Conservation (phyloP, 345 rosid genomes). For the Linum usitatissimum region DNA sequence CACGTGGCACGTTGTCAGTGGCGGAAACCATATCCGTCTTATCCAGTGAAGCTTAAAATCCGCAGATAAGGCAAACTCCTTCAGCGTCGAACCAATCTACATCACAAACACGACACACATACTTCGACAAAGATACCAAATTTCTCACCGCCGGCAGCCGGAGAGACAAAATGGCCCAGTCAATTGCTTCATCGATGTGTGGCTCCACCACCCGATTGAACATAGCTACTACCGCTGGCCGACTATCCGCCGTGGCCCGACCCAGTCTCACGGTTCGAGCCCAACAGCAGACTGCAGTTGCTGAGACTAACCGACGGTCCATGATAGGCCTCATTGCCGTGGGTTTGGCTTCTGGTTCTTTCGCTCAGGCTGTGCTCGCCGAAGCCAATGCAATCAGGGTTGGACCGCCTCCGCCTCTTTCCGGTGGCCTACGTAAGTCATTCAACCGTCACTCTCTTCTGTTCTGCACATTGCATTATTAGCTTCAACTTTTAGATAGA, state of each 20-base stretch:
- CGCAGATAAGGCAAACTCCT: slow-evolving; percentile 35
- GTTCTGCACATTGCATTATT: background rate
- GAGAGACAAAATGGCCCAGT: slow-evolving; percentile 33
- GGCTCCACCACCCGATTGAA: slow-evolving; percentile 39
- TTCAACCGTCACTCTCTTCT: background rate
- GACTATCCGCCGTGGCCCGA: background rate
- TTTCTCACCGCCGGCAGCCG: background rate
- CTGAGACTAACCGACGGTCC: slow-evolving; percentile 67
- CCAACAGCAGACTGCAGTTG: slow-evolving; percentile 36
- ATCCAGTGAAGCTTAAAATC: slow-evolving; percentile 32
- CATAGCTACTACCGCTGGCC: slow-evolving; percentile 7
- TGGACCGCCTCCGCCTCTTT: slow-evolving; percentile 85
- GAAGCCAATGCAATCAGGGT: slow-evolving; percentile 59
- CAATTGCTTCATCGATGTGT: slow-evolving; percentile 60
- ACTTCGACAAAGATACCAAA: slow-evolving; percentile 7
- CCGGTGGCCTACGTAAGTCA: slow-evolving; percentile 87
- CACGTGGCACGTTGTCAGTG: slow-evolving; percentile 24
- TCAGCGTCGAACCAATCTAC: slow-evolving; percentile 27
- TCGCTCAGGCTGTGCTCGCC: slow-evolving; percentile 68
- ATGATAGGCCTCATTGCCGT: slow-evolving; percentile 61
- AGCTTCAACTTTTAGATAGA: background rate
- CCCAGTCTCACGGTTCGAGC: slow-evolving; percentile 45
- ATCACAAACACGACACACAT: slow-evolving; percentile 25
- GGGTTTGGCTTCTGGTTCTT: slow-evolving; percentile 59
- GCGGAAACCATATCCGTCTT: slow-evolving; percentile 31